Evolutionary conservation across 768 basidiomycete species (phyloP).

Genomic region (Agrocybe praecox): DNA sequence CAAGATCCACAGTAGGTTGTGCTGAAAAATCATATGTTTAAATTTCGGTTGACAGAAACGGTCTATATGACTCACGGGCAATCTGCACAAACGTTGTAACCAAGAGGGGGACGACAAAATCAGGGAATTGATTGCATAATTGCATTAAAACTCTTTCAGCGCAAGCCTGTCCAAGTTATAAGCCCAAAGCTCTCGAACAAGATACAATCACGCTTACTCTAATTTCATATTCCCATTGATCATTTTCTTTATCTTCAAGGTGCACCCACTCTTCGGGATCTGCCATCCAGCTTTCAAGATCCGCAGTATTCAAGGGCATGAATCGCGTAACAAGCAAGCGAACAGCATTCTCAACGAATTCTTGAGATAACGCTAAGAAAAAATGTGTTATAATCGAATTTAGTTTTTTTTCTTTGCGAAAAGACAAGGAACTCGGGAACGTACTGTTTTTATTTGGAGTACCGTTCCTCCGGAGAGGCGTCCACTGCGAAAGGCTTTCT

Average conservation of each 20-base stretch:
- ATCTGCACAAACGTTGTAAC: slow-evolving; percentile 59
- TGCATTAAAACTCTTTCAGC: slow-evolving; percentile 92
- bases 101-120: slow-evolving; percentile 71
- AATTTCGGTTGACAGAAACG: not conserved
- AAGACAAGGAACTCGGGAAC: slow-evolving; percentile 12
- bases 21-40: slow-evolving; percentile 23
- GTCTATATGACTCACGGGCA: slow-evolving; percentile 50
- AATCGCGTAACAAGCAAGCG: slow-evolving; percentile 80
- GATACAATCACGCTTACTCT: slow-evolving; percentile 54
- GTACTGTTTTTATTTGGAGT: slow-evolving; percentile 60
- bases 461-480: slow-evolving; percentile 62
- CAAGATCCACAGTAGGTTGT: slow-evolving; percentile 54
- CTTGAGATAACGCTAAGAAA: slow-evolving; percentile 57
- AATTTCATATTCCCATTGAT: slow-evolving; percentile 93
- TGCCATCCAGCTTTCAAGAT: slow-evolving; percentile 81
- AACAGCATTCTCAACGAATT: slow-evolving; percentile 76
- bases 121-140: slow-evolving; percentile 67
- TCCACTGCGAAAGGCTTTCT: slow-evolving; percentile 80
- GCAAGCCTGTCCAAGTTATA: slow-evolving; percentile 63
- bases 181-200: not conserved
- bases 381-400: slow-evolving; percentile 3
- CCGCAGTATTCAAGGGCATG: slow-evolving; percentile 80
- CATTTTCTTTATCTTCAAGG: slow-evolving; percentile 84
- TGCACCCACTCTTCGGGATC: slow-evolving; percentile 97
- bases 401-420: no score